These are phyloP conservation scores for Boletus vinaceobasis DNA, from an alignment of 768 basidiomycete species.

Conservation along the genomic window DNA sequence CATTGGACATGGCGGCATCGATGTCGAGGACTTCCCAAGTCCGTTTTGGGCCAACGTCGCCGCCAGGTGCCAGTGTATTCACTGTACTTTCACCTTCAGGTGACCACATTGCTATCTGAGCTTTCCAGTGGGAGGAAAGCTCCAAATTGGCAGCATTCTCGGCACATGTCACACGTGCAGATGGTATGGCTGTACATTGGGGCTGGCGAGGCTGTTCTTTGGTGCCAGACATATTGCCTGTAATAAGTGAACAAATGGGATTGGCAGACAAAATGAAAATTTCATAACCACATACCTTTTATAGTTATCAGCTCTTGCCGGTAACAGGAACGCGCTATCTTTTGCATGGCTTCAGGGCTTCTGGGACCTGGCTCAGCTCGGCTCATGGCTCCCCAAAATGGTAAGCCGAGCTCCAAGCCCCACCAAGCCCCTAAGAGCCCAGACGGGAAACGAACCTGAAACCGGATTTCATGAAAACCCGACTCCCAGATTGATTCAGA, in stretches of 20 bases:
- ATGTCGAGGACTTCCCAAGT: too few species aligned
- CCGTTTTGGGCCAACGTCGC: too few species aligned
- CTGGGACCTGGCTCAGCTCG: not conserved
- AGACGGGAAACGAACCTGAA: too few species aligned
- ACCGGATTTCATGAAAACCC: too few species aligned
- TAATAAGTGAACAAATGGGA: not conserved
- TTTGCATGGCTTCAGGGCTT: not conserved
- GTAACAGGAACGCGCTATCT: too few species aligned
- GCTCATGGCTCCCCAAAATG: not conserved
- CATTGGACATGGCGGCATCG: too few species aligned
- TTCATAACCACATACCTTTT: not conserved
- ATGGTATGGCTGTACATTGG: not conserved
- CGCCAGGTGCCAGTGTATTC: too few species aligned
- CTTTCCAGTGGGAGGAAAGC: not conserved
- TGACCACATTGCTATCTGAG: slow-evolving; percentile 8
- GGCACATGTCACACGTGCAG: not conserved
- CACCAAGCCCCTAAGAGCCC: not conserved
- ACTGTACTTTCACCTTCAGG: not conserved
- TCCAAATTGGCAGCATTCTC: slow-evolving; percentile 1
- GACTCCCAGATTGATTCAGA: too few species aligned
- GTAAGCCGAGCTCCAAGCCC: not conserved
- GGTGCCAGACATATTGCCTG: not conserved
- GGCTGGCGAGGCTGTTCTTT: not conserved
- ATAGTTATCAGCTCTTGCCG: too few species aligned
- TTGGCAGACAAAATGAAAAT: not conserved